Conservation (phyloP, 1,284 basidiomycete species). For the Cystobasidium sp. region DNA sequence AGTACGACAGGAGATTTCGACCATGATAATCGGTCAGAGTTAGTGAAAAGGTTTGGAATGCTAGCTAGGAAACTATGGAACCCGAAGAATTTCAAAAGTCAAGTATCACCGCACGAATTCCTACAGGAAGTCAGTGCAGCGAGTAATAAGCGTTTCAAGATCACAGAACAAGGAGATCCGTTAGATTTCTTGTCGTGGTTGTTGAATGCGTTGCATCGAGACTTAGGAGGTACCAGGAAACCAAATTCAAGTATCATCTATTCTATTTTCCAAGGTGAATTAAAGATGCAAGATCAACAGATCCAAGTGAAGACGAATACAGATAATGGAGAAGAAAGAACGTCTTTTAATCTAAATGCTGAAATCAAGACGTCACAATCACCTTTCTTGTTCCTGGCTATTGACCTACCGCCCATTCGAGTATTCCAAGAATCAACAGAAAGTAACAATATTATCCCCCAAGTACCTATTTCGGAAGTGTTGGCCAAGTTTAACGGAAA, state of each 20-base stretch:
- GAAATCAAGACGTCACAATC: constrained; percentile 84
- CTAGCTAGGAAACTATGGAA: constrained; percentile 94
- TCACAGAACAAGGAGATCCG: constrained; percentile 93
- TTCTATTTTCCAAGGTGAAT: constrained; percentile 89
- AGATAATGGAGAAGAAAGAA: constrained; percentile 18
- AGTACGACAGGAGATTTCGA: constrained; percentile 35
- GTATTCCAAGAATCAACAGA: constrained; percentile 86
- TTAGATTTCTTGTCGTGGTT: constrained; percentile 96
- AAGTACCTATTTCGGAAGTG: constrained; percentile 87
- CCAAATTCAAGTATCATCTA: constrained; percentile 88
- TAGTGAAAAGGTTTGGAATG: constrained; percentile 79
- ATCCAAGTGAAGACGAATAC: constrained; percentile 62
- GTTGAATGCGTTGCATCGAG: constrained; percentile 87
- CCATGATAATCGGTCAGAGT: constrained; percentile 62
- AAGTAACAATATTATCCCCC: constrained; percentile 98
- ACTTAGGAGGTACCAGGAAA: constrained; percentile 86
- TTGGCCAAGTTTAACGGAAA: constrained; percentile 95
- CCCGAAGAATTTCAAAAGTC: constrained; percentile 90
- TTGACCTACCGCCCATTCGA: constrained; percentile 94
- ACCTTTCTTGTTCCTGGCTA: constrained; percentile 91
- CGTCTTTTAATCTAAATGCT: constrained; percentile 55
- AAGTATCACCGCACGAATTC: constrained; percentile 98
- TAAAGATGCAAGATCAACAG: constrained; percentile 91
- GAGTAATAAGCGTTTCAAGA: constrained; percentile 83
- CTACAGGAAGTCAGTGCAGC: constrained; percentile 91